Evolutionary conservation across 2,329 filamentous ascomycete genomes (phyloP).

Genomic region (Aspergillus fijiensis): DNA sequence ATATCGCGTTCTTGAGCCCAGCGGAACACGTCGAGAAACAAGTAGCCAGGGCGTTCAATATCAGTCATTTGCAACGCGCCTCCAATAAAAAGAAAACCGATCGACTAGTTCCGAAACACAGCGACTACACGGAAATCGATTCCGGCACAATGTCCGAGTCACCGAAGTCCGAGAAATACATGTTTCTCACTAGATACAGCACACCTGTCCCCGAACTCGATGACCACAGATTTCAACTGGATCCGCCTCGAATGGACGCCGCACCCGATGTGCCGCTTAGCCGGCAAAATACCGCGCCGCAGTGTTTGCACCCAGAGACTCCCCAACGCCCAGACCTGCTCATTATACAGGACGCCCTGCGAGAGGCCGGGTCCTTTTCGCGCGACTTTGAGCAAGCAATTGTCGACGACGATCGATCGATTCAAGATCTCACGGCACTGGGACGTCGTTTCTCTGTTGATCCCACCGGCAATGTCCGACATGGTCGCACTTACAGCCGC

Average conservation of each 20-base stretch:
- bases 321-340: conserved; percentile 50
- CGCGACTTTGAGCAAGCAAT: conserved; percentile 88
- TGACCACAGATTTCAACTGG: conserved; percentile 68
- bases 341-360: conserved; percentile 48
- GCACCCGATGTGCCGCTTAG: conserved; percentile 38
- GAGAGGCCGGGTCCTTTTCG: conserved; percentile 50
- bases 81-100: background rate
- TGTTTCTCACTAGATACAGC: conserved; percentile 61
- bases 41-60: background rate
- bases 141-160: conserved; percentile 49
- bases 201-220: conserved; percentile 69
- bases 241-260: conserved; percentile 36
- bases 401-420: conserved; percentile 66
- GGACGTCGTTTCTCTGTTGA: conserved; percentile 44
- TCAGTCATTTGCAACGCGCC: background rate
- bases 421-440: conserved; percentile 35
- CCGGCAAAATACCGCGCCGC: conserved; percentile 43
- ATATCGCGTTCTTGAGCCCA: conserved; percentile 18
- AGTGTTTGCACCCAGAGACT: conserved; percentile 50
- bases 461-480: conserved; percentile 38
- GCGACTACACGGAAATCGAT: background rate
- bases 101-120: background rate
- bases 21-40: conserved; percentile 1
- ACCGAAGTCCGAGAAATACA: conserved; percentile 63
- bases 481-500: conserved; percentile 36